These are phyloP conservation scores for Yamadazyma jaroonii DNA, from an alignment of 1,139 yeast genomes.

Conservation along the genomic window DNA sequence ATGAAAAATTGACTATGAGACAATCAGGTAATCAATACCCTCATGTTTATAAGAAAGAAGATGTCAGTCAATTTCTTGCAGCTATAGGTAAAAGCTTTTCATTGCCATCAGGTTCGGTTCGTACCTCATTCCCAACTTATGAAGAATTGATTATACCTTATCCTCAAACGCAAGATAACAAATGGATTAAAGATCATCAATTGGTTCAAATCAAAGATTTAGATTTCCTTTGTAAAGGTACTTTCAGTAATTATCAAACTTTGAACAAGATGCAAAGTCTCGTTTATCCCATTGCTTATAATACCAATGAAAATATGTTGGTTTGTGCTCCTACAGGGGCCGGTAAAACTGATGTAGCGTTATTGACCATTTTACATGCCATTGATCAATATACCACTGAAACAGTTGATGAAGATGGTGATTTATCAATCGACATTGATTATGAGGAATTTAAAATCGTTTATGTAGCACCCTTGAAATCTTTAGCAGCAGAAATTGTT, in stretches of 20 bases:
- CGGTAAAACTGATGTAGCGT: constrained; percentile 95
- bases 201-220: constrained; percentile 59
- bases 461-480: constrained; percentile 91
- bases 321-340: constrained; percentile 99
- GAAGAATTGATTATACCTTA: constrained; percentile 87
- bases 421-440: constrained; percentile 58
- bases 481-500: constrained; percentile 95
- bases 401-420: constrained; percentile 44
- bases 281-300: constrained; percentile 89
- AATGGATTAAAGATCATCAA: constrained; percentile 49
- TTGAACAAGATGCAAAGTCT: constrained; percentile 89
- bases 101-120: constrained; percentile 77
- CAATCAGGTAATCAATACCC: constrained; percentile 62
- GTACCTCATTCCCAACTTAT: constrained; percentile 59
- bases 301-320: constrained; percentile 91
- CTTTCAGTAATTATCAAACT: constrained; percentile 74
- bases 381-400: constrained; percentile 59
- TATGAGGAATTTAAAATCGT: constrained; percentile 75
- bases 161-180: constrained; percentile 49
- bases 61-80: constrained; percentile 59
- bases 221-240: constrained; percentile 78
- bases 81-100: constrained; percentile 78
- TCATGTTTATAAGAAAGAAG: constrained; percentile 77
- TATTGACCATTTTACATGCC: constrained; percentile 68
- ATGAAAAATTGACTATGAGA: constrained; percentile 48